These are phyloP conservation scores for Pseudogymnoascus sp. DNA, from an alignment of 2,329 filamentous ascomycete genomes.

Conservation along the genomic window DNA sequence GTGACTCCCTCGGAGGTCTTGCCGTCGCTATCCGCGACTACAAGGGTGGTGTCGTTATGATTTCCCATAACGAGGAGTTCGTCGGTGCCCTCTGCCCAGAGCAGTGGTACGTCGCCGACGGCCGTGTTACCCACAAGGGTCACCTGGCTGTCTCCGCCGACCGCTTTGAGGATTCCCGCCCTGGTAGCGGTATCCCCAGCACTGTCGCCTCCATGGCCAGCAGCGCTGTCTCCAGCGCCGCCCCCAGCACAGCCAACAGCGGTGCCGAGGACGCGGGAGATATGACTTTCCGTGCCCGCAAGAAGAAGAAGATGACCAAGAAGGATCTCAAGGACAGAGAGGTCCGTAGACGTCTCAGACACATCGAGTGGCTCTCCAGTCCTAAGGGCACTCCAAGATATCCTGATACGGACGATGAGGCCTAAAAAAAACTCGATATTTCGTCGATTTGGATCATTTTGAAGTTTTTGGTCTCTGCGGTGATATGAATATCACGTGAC, in stretches of 20 bases:
- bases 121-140: conserved; percentile 77
- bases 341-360: conserved; percentile 74
- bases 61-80: conserved; percentile 99
- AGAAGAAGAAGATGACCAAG: conserved; percentile 99
- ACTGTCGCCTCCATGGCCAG: conserved; percentile 49
- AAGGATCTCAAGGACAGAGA: conserved; percentile 93
- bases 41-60: conserved; percentile 97
- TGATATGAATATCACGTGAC: background rate
- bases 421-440: background rate
- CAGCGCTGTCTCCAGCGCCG: conserved; percentile 47
- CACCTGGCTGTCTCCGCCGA: conserved; percentile 65
- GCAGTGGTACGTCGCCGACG: conserved; percentile 90
- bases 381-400: conserved; percentile 54
- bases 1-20: conserved; percentile 90
- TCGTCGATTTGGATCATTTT: background rate
- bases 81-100: conserved; percentile 92
- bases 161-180: conserved; percentile 77
- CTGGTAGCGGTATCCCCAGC: conserved; percentile 53
- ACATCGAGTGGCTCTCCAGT: conserved; percentile 77
- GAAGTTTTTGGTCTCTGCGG: background rate
- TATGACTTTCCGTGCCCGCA: conserved; percentile 81
- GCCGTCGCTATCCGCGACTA: conserved; percentile 98
- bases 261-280: conserved; percentile 72
- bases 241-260: conserved; percentile 62
- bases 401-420: conserved; percentile 25